A percentile compares a stretch with the other conserved stretches of the same genome.
These are phyloP conservation scores for Colletotrichum sp. DNA, from an alignment of 2,329 filamentous ascomycete species.

Conservation along the genomic window DNA sequence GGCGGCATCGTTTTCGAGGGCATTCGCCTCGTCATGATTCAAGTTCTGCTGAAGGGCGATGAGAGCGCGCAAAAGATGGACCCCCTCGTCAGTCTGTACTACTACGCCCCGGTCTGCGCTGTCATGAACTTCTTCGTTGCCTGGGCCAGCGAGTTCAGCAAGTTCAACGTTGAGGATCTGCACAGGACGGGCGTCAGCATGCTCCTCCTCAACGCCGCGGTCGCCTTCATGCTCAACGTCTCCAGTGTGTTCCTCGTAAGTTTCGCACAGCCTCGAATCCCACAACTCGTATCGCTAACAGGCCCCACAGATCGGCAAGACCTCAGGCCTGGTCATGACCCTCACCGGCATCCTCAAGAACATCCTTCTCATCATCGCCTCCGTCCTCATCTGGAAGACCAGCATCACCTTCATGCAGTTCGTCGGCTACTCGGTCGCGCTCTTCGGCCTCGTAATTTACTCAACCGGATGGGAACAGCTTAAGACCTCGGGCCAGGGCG, in stretches of 20 bases:
- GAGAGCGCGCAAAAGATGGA: slow-evolving; percentile 78
- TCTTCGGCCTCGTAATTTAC: slow-evolving; percentile 55
- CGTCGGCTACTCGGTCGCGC: slow-evolving; percentile 78
- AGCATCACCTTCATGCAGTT: slow-evolving; percentile 74
- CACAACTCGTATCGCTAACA: slow-evolving; percentile 12
- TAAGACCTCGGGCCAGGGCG: slow-evolving; percentile 17
- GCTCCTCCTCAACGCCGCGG: slow-evolving; percentile 74
- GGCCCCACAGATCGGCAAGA: slow-evolving; percentile 78
- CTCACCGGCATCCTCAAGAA: slow-evolving; percentile 88
- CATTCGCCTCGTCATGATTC: slow-evolving; percentile 82
- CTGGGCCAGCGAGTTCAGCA: slow-evolving; percentile 70
- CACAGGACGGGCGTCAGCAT: slow-evolving; percentile 68
- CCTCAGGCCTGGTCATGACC: slow-evolving; percentile 84
- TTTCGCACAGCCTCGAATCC: slow-evolving; percentile 19
- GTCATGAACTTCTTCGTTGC: slow-evolving; percentile 79
- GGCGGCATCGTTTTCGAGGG: slow-evolving; percentile 83
- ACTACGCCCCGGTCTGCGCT: slow-evolving; percentile 86
- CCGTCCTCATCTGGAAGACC: slow-evolving; percentile 80
- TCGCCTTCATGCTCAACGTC: slow-evolving; percentile 83
- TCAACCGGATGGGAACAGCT: slow-evolving; percentile 44
- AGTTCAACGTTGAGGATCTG: slow-evolving; percentile 70
- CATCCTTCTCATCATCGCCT: slow-evolving; percentile 79
- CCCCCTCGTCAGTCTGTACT: slow-evolving; percentile 86
- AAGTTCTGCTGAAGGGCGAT: slow-evolving; percentile 77
- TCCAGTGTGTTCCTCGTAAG: slow-evolving; percentile 86